phyloP scores from a whole-genome alignment of 148 eudicot genomes.

The Spergularia marina region DNA sequence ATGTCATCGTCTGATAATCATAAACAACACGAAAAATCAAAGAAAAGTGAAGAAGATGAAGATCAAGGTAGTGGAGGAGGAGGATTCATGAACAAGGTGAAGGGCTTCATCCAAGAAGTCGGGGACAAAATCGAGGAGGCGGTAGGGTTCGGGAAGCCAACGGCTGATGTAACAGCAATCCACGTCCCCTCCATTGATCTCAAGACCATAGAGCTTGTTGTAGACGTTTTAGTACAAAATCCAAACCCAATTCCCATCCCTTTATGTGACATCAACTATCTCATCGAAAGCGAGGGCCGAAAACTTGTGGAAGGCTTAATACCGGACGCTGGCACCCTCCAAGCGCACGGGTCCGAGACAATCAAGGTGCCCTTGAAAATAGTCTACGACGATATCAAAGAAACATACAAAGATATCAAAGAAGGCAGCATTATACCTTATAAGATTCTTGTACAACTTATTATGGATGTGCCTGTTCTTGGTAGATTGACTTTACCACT shows the following conservation, averaged over 20 bases:
- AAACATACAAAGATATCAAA: slow-evolving; percentile 31
- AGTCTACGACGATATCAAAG: slow-evolving; percentile 34
- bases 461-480: slow-evolving; percentile 27
- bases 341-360: slow-evolving; percentile 36
- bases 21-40: neutral
- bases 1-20: slow-evolving; percentile 17
- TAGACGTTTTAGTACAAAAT: slow-evolving; percentile 29
- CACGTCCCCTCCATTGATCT: slow-evolving; percentile 31
- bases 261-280: slow-evolving; percentile 33
- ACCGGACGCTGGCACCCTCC: slow-evolving; percentile 38
- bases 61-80: slow-evolving; percentile 15
- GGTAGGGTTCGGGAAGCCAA: slow-evolving; percentile 35
- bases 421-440: slow-evolving; percentile 37
- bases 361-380: slow-evolving; percentile 29
- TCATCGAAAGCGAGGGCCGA: slow-evolving; percentile 34
- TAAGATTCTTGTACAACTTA: slow-evolving; percentile 24
- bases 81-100: slow-evolving; percentile 37
- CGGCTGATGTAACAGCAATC: slow-evolving; percentile 27
- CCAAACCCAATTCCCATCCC: slow-evolving; percentile 40
- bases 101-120: slow-evolving; percentile 32
- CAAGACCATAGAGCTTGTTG: slow-evolving; percentile 26
- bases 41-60: slow-evolving; percentile 7
- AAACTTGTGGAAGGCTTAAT: slow-evolving; percentile 32
- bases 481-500: slow-evolving; percentile 26
- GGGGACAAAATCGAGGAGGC: slow-evolving; percentile 32